These are phyloP conservation scores for Epicoccum nigrum DNA, from an alignment of 2,329 filamentous ascomycete species.

Conservation along the genomic window DNA sequence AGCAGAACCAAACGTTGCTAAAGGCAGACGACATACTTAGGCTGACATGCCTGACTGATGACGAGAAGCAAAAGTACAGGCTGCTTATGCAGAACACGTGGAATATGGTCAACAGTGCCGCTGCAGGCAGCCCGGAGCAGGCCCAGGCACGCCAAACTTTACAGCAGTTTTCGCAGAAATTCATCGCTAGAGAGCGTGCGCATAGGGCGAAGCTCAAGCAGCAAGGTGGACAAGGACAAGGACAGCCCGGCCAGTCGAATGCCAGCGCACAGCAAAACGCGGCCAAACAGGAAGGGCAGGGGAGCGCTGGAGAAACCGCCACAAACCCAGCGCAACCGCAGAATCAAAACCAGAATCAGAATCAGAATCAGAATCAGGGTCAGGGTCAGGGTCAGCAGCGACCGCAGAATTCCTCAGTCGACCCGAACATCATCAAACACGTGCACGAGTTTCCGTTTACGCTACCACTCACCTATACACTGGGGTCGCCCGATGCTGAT, in stretches of 20 bases:
- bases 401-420: conserved; percentile 25
- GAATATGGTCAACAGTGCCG: conserved; percentile 57
- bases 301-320: conserved; percentile 2
- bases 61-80: conserved; percentile 63
- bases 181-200: conserved; percentile 56
- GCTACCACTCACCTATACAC: conserved; percentile 35
- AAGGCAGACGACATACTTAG: conserved; percentile 45
- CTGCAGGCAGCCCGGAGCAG: conserved; percentile 57
- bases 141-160: conserved; percentile 58
- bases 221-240: conserved; percentile 29
- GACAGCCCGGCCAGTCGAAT: conserved; percentile 30
- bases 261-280: conserved; percentile 34
- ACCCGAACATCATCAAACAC: conserved; percentile 46
- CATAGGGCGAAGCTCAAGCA: conserved; percentile 46
- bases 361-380: too few species aligned
- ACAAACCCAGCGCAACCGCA: conserved; percentile 14
- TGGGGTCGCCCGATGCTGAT: conserved; percentile 46
- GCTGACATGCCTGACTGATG: conserved; percentile 53
- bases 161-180: conserved; percentile 56
- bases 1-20: conserved; percentile 32
- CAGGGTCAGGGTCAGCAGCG: conserved; percentile 19
- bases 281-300: conserved; percentile 27
- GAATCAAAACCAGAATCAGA: too few species aligned
- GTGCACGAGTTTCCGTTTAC: conserved; percentile 44
- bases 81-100: conserved; percentile 61